A percentile compares a stretch with the other conserved stretches of the same genome.
Evolutionary conservation across 352 stramenopile species (phyloP).

Genomic region (Globisporangium paddicum): DNA sequence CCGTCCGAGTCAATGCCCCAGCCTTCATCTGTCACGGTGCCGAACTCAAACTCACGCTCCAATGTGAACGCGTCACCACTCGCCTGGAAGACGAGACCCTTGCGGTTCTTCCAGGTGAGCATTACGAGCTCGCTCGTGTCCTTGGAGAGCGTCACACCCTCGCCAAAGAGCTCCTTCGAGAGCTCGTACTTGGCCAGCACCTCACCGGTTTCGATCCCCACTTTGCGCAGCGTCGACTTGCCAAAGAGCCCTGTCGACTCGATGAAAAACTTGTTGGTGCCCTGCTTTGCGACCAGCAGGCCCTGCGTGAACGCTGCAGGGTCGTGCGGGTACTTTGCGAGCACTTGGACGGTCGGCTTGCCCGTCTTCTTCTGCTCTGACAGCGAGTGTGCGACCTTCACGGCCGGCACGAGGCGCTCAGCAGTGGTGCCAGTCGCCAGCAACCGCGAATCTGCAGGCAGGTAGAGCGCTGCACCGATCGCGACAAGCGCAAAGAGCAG

Average conservation of each 20-base stretch:
- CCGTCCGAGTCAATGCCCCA: slow-evolving; percentile 91
- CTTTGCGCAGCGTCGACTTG: slow-evolving; percentile 80
- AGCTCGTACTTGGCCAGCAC: slow-evolving; percentile 66
- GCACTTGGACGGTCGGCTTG: slow-evolving; percentile 42
- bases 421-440: neutral
- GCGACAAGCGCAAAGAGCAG: slow-evolving; percentile 25
- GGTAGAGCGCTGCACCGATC: slow-evolving; percentile 11
- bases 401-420: slow-evolving; percentile 7
- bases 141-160: slow-evolving; percentile 83
- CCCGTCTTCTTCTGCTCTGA: neutral
- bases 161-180: slow-evolving; percentile 76
- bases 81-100: slow-evolving; percentile 79
- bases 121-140: slow-evolving; percentile 72
- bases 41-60: slow-evolving; percentile 70
- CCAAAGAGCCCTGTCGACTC: slow-evolving; percentile 91
- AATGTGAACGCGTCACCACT: slow-evolving; percentile 28
- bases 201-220: slow-evolving; percentile 83
- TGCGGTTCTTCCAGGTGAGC: slow-evolving; percentile 89
- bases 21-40: slow-evolving; percentile 79
- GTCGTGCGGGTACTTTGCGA: slow-evolving; percentile 81
- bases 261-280: slow-evolving; percentile 76
- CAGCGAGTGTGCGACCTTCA: slow-evolving; percentile 14
- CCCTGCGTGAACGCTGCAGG: slow-evolving; percentile 83
- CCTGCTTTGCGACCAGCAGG: slow-evolving; percentile 50
- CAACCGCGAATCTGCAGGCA: neutral